phyloP scores from a whole-genome alignment of 306 rosid genomes.

The Sophora flavescens region DNA sequence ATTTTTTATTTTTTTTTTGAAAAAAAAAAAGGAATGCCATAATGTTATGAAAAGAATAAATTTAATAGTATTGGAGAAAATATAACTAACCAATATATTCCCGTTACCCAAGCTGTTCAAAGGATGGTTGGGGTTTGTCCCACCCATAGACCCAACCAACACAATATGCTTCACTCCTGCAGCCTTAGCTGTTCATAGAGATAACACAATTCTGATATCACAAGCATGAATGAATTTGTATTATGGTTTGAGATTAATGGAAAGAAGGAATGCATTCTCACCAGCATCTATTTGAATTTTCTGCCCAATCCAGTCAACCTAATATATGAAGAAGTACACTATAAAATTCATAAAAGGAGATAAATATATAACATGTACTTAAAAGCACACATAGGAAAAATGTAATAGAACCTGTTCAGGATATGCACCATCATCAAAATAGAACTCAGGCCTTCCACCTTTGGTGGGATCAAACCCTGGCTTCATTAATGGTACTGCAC shows the following conservation, averaged over 20 bases:
- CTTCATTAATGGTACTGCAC: constrained; percentile 86
- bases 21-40: neutral
- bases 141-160: constrained; percentile 99
- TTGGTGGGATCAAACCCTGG: constrained; percentile 88
- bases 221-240: constrained; percentile 7
- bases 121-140: constrained; percentile 78
- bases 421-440: constrained; percentile 81
- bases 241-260: neutral
- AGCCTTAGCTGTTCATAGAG: constrained; percentile 77
- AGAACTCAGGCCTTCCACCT: constrained; percentile 94
- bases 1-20: too few species aligned
- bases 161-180: constrained; percentile 94
- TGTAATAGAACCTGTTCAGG: constrained; percentile 83
- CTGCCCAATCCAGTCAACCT: constrained; percentile 99
- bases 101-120: constrained; percentile 90
- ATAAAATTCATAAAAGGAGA: constrained; percentile 12
- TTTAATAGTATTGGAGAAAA: constrained; percentile 24
- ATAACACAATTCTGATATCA: constrained; percentile 38
- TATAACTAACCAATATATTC: constrained; percentile 83
- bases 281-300: constrained; percentile 96
- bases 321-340: constrained; percentile 43
- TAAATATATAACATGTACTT: neutral
- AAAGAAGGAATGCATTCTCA: constrained; percentile 45
- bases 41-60: constrained; percentile 5
- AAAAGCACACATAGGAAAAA: constrained; percentile 7